Evolutionary conservation across 805 yeast species (phyloP), one percentile per base, ranked within the genome.

Genomic region (Candida wancherniae): DNA sequence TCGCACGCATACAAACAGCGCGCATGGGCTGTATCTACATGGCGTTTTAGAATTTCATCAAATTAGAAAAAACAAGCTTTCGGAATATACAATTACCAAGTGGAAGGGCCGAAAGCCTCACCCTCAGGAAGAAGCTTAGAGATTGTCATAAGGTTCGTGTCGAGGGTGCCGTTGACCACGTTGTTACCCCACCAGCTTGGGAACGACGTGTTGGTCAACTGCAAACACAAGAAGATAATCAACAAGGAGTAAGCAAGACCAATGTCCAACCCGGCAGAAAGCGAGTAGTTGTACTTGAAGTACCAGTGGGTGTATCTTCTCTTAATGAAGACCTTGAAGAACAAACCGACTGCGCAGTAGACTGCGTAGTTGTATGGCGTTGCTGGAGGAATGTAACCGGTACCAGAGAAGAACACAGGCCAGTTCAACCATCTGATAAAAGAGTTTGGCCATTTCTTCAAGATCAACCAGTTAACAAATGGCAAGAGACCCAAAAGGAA

Each of bases 371-470:
- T 78, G 53, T 77, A 79, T 17, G 83, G 77, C 4, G 86, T 77
- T 22, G 84, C 80, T 24, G 90, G 88, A 10, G 90, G 88, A 45
- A 80, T 74, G 43, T 67, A 64, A 26, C 78, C 79, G n/a, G 69
- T 58, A 44, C 69, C 71, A 10, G 63, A 51, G 51, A 64, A 64
- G 55, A 64, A 64, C 26, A 64, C 63, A 8, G 66, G 64, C 63
- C 64, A 53, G 46, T 54, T 48, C 43, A 56, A 41, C 53, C 52
- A 53, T 29, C 41, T 46, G 26, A 50, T 40, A 26, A 53, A 55
- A 15, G 57, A 49, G 45, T 53, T 58, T 39, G 68, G 70, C 66
- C 65, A 62, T 44, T 60, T 64, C 52, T 53, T 61, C 44, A 60
- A 56, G 27, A 62, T 44, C 32, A 52, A 47, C 67, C 68, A 61